Base-by-base conservation (phyloP, 345 rosid genomes). In the Noccaea caerulescens region DNA sequence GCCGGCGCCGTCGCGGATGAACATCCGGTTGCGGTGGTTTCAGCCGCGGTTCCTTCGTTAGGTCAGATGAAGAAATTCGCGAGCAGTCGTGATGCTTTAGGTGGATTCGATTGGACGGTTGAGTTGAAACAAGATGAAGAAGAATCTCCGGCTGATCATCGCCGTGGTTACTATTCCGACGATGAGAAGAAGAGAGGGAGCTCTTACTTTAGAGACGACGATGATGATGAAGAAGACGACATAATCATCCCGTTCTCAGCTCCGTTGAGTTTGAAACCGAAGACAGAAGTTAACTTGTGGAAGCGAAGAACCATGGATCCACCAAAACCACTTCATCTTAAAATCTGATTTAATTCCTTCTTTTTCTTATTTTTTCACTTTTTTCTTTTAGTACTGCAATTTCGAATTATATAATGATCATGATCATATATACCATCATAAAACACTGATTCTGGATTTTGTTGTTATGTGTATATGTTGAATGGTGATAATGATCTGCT, bases 261-360 rank as follows among this genome's bases (percentile, higher is more conserved):
- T 20, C 93, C 96, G 3, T 81, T 91, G 11, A 45, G 65, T 49
- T 63, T 82, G 82, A 80, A 69, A 65, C 88, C 93, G 41, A 85
- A 72, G 81, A 76, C 84, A 72, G 98, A 94, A 79, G 65, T 94
- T 46, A 91, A 86, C 75, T 63, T 94, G 62, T 94, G 99, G 99
- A 85, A 87, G 80, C 80, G 98, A 80, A 87, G 99, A 82, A 87
- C 89, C 57, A 84, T 82, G 82, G 82, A 81, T 58, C 96, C 90
- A 18, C 98, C 98, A 0, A 71, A 60, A 58, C 93, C 90, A 25
- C 96, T 94, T 69, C 86, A 62, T 43, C 56, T 89, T 84, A 82
- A 77, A 14, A 13, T 71, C 5, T 63, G 46, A 69, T 13, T 38
- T 16, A 32, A 7, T 77, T 13, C 18, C 13, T 46, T 44, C 30